Evolutionary conservation across 2,329 filamentous ascomycete genomes (phyloP).

Genomic region (Mycosphaerella arachidis): DNA sequence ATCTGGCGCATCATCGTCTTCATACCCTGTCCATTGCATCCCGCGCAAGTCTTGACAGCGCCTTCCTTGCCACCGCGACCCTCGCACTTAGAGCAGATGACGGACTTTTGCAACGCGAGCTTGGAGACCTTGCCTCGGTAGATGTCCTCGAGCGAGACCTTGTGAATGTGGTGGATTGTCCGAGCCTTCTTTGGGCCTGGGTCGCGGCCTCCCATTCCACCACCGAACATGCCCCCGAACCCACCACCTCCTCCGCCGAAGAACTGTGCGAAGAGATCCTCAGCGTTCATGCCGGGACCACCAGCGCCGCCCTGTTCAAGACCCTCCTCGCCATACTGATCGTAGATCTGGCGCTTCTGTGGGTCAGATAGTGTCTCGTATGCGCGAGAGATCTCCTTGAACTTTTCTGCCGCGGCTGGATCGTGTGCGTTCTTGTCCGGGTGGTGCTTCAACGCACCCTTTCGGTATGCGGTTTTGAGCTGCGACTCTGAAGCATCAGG

Average conservation of each 20-base stretch:
- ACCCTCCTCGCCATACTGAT: slow-evolving; percentile 96
- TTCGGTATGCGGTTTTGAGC: slow-evolving; percentile 87
- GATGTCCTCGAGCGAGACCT: slow-evolving; percentile 95
- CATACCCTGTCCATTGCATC: slow-evolving; percentile 93
- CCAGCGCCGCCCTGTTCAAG: slow-evolving; percentile 76
- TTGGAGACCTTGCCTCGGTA: slow-evolving; percentile 98
- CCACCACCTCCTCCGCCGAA: slow-evolving; percentile 69
- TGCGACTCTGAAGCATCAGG: slow-evolving; percentile 77
- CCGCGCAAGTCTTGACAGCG: slow-evolving; percentile 85
- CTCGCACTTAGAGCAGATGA: slow-evolving; percentile 93
- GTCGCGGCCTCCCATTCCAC: slow-evolving; percentile 59
- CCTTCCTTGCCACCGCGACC: slow-evolving; percentile 95
- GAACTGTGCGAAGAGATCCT: slow-evolving; percentile 96
- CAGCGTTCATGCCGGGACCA: slow-evolving; percentile 82
- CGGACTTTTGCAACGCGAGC: slow-evolving; percentile 91
- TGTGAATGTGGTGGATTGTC: slow-evolving; percentile 97
- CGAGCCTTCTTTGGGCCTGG: slow-evolving; percentile 85
- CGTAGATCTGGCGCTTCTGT: slow-evolving; percentile 87
- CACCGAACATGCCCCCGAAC: slow-evolving; percentile 71
- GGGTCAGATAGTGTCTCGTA: slow-evolving; percentile 92
- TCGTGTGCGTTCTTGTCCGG: slow-evolving; percentile 96
- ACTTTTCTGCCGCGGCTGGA: slow-evolving; percentile 90
- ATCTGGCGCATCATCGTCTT: slow-evolving; percentile 99
- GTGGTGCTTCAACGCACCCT: slow-evolving; percentile 76
- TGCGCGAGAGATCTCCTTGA: slow-evolving; percentile 96